phyloP scores from a whole-genome alignment of 2,329 filamentous ascomycete species.

The Aspergillus fischeri region DNA sequence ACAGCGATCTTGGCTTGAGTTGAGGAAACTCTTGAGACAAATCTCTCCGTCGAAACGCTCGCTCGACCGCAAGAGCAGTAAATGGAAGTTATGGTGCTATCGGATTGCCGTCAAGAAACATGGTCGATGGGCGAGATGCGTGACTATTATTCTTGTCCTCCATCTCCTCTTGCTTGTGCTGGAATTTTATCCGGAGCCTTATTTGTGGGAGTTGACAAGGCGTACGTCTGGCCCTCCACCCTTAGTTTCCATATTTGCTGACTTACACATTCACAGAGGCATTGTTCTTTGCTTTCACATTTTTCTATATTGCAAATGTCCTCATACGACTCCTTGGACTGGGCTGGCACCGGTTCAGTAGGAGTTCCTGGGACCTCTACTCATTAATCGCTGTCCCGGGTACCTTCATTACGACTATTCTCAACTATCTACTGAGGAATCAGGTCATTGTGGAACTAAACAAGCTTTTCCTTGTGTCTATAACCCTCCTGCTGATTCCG shows the following conservation, averaged over 20 bases:
- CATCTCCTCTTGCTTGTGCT: slow-evolving; percentile 79
- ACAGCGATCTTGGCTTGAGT: slow-evolving; percentile 92
- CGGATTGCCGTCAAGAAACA: slow-evolving; percentile 90
- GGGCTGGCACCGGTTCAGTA: slow-evolving; percentile 85
- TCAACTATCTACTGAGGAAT: slow-evolving; percentile 59
- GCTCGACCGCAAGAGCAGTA: slow-evolving; percentile 68
- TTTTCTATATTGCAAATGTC: slow-evolving; percentile 80
- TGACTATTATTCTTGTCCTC: slow-evolving; percentile 74
- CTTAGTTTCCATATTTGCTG: slow-evolving; percentile 15
- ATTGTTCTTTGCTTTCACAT: slow-evolving; percentile 74
- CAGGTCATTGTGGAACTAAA: slow-evolving; percentile 73
- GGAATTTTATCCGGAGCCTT: slow-evolving; percentile 76
- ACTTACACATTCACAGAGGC: slow-evolving; percentile 47
- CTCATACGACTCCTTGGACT: slow-evolving; percentile 79
- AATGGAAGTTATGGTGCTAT: slow-evolving; percentile 92
- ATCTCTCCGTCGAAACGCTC: slow-evolving; percentile 93
- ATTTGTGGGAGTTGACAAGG: slow-evolving; percentile 66
- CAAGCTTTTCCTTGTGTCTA: slow-evolving; percentile 89
- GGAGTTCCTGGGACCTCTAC: slow-evolving; percentile 94
- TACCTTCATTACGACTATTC: slow-evolving; percentile 74
- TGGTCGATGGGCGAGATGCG: slow-evolving; percentile 80
- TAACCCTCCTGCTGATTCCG: slow-evolving; percentile 86
- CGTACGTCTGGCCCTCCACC: slow-evolving; percentile 33
- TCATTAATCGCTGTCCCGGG: slow-evolving; percentile 75
- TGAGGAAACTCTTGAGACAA: slow-evolving; percentile 85